Evolutionary conservation across 805 yeast species (phyloP).

Genomic region (Cyberlindnera galapagoensis): DNA sequence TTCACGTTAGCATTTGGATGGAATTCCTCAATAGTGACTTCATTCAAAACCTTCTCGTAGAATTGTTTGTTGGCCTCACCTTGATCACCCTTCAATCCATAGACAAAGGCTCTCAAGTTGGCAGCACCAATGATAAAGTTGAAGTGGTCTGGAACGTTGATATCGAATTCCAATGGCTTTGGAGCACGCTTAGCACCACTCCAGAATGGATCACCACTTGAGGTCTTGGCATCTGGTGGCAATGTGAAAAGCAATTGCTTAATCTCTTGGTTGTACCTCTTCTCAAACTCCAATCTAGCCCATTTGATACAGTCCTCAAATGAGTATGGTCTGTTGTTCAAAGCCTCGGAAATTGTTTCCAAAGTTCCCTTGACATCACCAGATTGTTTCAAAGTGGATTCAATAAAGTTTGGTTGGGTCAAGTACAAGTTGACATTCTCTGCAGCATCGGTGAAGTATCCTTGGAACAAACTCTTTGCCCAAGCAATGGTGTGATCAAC

Average conservation of each 20-base stretch:
- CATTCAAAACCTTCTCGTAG: conserved; percentile 49
- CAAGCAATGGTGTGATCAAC: conserved; percentile 99
- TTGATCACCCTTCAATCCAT: conserved; percentile 76
- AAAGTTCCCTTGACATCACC: conserved; percentile 86
- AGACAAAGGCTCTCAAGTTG: conserved; percentile 81
- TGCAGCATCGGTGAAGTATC: conserved; percentile 83
- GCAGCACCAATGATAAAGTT: conserved; percentile 87
- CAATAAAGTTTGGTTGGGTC: conserved; percentile 89
- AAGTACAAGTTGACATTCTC: conserved; percentile 89
- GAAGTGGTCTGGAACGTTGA: conserved; percentile 69
- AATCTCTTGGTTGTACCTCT: conserved; percentile 78
- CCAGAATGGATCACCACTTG: conserved; percentile 94
- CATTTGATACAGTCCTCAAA: conserved; percentile 93
- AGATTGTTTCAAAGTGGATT: conserved; percentile 82
- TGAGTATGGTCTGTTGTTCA: conserved; percentile 75
- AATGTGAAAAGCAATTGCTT: conserved; percentile 87
- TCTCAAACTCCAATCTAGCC: conserved; percentile 89
- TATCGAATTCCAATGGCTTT: conserved; percentile 70
- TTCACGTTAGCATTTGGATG: conserved; percentile 67
- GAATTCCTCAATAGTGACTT: conserved; percentile 53
- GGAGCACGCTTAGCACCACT: conserved; percentile 98
- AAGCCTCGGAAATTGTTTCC: conserved; percentile 69
- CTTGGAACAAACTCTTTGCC: conserved; percentile 95
- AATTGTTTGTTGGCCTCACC: conserved; percentile 40
- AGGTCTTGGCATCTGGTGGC: conserved; percentile 89